Evolutionary conservation across 257 asterid genomes (phyloP).

Genomic region (Penstemon newberryi): DNA sequence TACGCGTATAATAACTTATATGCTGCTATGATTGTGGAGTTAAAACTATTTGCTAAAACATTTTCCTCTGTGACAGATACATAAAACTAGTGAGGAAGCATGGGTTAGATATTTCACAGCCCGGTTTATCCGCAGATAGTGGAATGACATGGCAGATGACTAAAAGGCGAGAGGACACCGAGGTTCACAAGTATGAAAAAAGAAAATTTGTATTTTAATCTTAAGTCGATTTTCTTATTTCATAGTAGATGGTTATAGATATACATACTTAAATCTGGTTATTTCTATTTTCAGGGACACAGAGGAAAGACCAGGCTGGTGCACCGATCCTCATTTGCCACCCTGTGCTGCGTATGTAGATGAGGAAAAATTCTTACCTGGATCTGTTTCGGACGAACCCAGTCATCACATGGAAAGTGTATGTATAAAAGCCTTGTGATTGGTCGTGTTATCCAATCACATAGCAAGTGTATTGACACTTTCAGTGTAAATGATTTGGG

Average conservation of each 20-base stretch:
- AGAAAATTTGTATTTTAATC: neutral
- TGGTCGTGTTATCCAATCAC: too few species aligned
- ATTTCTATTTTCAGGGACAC: conserved; percentile 53
- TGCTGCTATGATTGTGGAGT: conserved; percentile 3
- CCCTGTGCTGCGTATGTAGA: conserved; percentile 95
- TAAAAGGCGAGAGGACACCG: conserved; percentile 61
- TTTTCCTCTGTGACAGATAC: conserved; percentile 41
- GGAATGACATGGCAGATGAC: conserved; percentile 95
- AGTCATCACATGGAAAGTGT: too few species aligned
- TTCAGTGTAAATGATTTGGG: too few species aligned
- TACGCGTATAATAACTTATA: neutral
- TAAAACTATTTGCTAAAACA: conserved; percentile 21
- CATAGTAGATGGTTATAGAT: neutral
- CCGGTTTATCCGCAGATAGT: conserved; percentile 81
- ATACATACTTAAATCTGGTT: conserved; percentile 11
- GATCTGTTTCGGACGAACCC: too few species aligned
- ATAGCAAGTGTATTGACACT: too few species aligned
- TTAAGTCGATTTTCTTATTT: neutral
- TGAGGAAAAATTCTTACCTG: too few species aligned
- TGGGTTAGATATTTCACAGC: conserved; percentile 84
- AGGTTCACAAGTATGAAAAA: conserved; percentile 74
- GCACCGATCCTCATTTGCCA: conserved; percentile 81
- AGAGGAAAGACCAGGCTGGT: conserved; percentile 89
- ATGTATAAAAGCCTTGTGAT: too few species aligned
- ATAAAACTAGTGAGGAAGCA: conserved; percentile 75